Evolutionary conservation across 169 alveolate species (phyloP), one percentile per base, ranked within the genome.

Genomic region (Plasmodium falciparum): DNA sequence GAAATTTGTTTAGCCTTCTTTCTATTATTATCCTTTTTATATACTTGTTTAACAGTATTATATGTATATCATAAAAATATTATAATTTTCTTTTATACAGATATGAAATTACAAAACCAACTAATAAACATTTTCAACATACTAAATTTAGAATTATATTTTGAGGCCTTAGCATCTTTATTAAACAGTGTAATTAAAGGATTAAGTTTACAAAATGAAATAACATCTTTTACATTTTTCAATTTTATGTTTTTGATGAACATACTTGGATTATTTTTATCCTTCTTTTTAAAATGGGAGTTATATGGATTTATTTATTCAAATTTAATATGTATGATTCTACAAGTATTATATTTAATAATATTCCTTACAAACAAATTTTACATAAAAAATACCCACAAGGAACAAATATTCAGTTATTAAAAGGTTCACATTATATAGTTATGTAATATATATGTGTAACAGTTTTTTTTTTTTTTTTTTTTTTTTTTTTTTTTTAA

Each of bases 271-370:
- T 39, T 78, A 3, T 4, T 49, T 52, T 50, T 78, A 59, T 29
- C 78, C 1, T 78, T 78, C 12, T 26, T 5, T 20, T 7, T 78
- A 17, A 15, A 49, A 2, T 20, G 65, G 22, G 89, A 78, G 17
- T 58, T 78, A 12, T 78, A 78, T 33, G 89, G 78, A n/a, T 78
- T 78, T 50, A 43, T 78, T 17, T 78, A 78, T 65, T 63, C 89
- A n/a, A 65, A 65, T 20, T 43, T 78, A 17, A 69, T 66, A 17
- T 65, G 75, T 12, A 66, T 78, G 67, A 54, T 58, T 6, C 29
- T 74, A 45, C 74, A 74, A 65, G 73, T 61, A 15, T 13, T 26
- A 43, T 74, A 59, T 65, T 24, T 74, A 58, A 7, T 70, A 17
- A 58, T n/a, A 17, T 70, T 70, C 63, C 54, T 70, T 7, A 39